Percentiles rank a stretch among this genome's conserved stretches.
Conservation (phyloP, 345 rosid genomes). For the Syzygium grande region DNA sequence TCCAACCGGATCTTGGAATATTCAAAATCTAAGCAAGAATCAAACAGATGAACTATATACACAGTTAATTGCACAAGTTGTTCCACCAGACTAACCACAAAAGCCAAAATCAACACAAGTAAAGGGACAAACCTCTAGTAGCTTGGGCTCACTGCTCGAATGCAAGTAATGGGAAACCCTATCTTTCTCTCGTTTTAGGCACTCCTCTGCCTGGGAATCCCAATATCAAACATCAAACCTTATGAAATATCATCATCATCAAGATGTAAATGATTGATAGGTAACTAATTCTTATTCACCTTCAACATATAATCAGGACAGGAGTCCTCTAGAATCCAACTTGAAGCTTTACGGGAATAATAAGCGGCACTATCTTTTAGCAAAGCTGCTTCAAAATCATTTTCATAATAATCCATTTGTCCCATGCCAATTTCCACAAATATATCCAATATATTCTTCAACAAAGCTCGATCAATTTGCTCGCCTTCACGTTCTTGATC, state of each 20-base stretch:
- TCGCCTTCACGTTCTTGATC: slow-evolving; percentile 57
- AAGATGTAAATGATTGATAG: background rate
- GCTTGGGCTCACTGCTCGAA: slow-evolving; percentile 77
- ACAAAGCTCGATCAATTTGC: slow-evolving; percentile 50
- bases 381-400: slow-evolving; percentile 56
- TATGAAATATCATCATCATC: background rate
- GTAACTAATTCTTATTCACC: slow-evolving; percentile 7
- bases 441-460: slow-evolving; percentile 52
- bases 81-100: background rate
- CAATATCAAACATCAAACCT: background rate
- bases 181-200: slow-evolving; percentile 84
- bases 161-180: slow-evolving; percentile 88
- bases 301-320: slow-evolving; percentile 61
- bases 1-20: background rate
- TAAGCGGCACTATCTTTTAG: slow-evolving; percentile 46
- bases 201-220: slow-evolving; percentile 77
- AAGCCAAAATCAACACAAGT: background rate
- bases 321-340: slow-evolving; percentile 51
- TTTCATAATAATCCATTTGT: slow-evolving; percentile 31
- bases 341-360: slow-evolving; percentile 64
- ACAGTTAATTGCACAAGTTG: background rate
- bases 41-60: background rate
- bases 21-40: background rate
- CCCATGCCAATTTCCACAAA: slow-evolving; percentile 62
- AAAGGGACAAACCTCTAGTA: slow-evolving; percentile 71